These are phyloP conservation scores for Sphaerulina populicola DNA, from an alignment of 2,329 filamentous ascomycete species.

Conservation along the genomic window DNA sequence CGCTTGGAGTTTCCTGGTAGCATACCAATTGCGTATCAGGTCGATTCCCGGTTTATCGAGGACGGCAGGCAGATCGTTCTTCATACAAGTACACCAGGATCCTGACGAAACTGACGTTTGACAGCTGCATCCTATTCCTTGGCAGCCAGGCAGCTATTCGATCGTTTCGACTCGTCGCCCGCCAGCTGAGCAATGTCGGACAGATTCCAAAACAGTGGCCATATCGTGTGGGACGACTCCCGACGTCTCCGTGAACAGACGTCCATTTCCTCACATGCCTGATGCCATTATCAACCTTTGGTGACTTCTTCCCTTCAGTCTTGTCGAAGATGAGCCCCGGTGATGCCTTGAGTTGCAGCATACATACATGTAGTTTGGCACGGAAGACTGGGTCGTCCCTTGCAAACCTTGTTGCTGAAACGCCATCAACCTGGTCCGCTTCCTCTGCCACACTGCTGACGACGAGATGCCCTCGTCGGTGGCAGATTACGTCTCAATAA, in stretches of 20 bases:
- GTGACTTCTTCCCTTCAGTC: not conserved
- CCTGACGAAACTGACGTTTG: not conserved
- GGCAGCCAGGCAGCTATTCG: not conserved
- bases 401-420: conserved; percentile 3
- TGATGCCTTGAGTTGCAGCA: conserved; percentile 1
- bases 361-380: conserved; percentile 1
- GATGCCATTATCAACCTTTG: not conserved
- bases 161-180: not conserved
- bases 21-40: not conserved
- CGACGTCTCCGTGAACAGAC: not conserved
- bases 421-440: conserved; percentile 2
- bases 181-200: not conserved
- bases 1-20: not conserved
- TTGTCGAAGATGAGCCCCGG: not conserved
- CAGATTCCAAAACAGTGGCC: not conserved
- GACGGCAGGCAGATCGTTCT: not conserved
- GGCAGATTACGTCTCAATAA: conserved; percentile 4
- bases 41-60: not conserved
- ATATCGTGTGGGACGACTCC: not conserved
- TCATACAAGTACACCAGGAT: not conserved
- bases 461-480: conserved; percentile 1
- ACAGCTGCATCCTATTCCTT: not conserved
- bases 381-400: not conserved
- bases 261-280: not conserved
- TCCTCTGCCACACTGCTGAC: conserved; percentile 3